These are phyloP conservation scores for Stagonosporopsis vannaccii DNA, from an alignment of 2,329 filamentous ascomycete species.

Conservation along the genomic window DNA sequence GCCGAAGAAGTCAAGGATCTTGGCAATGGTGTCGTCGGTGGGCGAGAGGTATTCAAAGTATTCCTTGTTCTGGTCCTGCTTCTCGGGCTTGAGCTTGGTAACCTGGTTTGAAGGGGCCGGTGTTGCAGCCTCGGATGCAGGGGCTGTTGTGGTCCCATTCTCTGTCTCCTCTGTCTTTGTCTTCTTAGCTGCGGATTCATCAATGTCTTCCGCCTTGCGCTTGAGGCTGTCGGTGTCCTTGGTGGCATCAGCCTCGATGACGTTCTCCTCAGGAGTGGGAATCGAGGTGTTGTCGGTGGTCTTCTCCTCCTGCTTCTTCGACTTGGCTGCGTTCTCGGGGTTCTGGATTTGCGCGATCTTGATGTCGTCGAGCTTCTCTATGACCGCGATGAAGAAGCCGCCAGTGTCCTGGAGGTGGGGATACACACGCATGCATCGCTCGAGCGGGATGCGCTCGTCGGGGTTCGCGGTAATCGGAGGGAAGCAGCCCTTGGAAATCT, in stretches of 20 bases:
- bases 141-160: constrained; percentile 25
- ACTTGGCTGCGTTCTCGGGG: constrained; percentile 36
- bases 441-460: constrained; percentile 72
- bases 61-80: constrained; percentile 71
- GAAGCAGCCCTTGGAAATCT: constrained; percentile 83
- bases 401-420: constrained; percentile 96
- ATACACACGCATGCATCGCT: constrained; percentile 92
- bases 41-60: constrained; percentile 89
- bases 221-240: constrained; percentile 41
- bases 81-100: constrained; percentile 51
- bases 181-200: constrained; percentile 42
- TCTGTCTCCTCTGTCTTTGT: constrained; percentile 39
- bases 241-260: constrained; percentile 32
- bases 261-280: constrained; percentile 36
- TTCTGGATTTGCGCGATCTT: constrained; percentile 42
- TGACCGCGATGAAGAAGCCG: constrained; percentile 94
- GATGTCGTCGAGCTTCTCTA: constrained; percentile 85
- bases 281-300: constrained; percentile 27
- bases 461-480: constrained; percentile 65
- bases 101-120: constrained; percentile 22
- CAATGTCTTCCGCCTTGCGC: constrained; percentile 51
- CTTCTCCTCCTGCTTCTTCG: constrained; percentile 31
- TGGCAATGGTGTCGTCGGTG: constrained; percentile 76
- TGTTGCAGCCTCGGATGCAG: constrained; percentile 21
- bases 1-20: constrained; percentile 84